A percentile compares a stretch with the other conserved stretches of the same genome.
Evolutionary conservation across 1,284 basidiomycete species (phyloP).

Genomic region (Ganoderma meredithae): DNA sequence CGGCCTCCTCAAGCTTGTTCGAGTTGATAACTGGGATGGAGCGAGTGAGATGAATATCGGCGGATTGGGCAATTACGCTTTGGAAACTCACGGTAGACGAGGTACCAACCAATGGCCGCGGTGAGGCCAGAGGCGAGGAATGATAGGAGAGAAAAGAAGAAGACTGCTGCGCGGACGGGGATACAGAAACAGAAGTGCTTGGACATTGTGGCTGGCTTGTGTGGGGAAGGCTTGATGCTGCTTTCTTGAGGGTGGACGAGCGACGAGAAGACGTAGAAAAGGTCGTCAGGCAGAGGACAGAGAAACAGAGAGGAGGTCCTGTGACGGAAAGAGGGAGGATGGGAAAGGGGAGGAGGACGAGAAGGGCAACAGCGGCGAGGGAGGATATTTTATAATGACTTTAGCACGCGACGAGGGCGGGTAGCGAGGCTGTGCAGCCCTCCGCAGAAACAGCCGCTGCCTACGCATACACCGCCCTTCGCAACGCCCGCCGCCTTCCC

Average conservation of each 20-base stretch:
- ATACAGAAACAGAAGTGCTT: constrained; percentile 65
- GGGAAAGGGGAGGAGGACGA: constrained; percentile 1
- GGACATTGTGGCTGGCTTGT: constrained; percentile 34
- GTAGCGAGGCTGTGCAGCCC: constrained; percentile 7
- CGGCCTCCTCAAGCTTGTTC: constrained; percentile 31
- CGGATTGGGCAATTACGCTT: not conserved
- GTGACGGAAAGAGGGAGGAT: constrained; percentile 18
- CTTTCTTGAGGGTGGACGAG: constrained; percentile 9
- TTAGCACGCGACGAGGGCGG: constrained; percentile 20
- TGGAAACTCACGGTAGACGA: constrained; percentile 35
- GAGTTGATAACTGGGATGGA: constrained; percentile 31
- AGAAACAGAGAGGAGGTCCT: constrained; percentile 20
- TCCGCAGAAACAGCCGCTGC: not conserved
- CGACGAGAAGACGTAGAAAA: constrained; percentile 16
- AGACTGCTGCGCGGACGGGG: constrained; percentile 65
- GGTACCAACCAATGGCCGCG: constrained; percentile 52
- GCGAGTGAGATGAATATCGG: not conserved
- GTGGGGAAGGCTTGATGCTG: not conserved
- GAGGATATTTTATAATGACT: constrained; percentile 17
- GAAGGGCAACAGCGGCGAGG: constrained; percentile 11
- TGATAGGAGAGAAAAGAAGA: constrained; percentile 59
- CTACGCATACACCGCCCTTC: constrained; percentile 1
- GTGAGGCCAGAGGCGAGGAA: constrained; percentile 50
- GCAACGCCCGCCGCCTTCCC: constrained; percentile 13
- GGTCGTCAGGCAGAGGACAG: constrained; percentile 25